Conservation (phyloP, 768 basidiomycete genomes). For the Mycena haematopus region DNA sequence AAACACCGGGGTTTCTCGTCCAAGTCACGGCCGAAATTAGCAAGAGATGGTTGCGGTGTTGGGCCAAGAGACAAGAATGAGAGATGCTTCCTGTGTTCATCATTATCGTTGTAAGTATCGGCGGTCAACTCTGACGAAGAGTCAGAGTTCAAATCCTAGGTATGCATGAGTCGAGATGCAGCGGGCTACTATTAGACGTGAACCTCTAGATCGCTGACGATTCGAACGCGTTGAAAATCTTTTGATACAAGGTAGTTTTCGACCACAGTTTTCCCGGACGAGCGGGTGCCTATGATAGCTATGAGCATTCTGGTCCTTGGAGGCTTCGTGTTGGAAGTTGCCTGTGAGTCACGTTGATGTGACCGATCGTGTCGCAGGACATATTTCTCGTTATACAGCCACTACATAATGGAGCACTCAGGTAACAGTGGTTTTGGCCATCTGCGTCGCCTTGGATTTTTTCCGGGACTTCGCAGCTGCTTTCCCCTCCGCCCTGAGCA, state of each 20-base stretch:
- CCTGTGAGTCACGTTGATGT: not conserved
- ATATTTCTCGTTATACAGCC: not conserved
- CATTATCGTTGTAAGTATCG: slow-evolving; percentile 19
- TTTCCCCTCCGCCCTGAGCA: slow-evolving; percentile 56
- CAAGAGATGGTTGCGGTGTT: slow-evolving; percentile 36
- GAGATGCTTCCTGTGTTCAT: slow-evolving; percentile 38
- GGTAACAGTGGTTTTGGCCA: not conserved
- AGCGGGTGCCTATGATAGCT: slow-evolving; percentile 28
- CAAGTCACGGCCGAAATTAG: slow-evolving; percentile 17
- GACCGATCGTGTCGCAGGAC: not conserved
- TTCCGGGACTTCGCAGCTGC: slow-evolving; percentile 50
- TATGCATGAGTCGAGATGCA: slow-evolving; percentile 11
- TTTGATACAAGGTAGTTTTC: slow-evolving; percentile 66
- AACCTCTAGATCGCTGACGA: slow-evolving; percentile 36
- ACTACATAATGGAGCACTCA: not conserved
- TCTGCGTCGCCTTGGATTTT: slow-evolving; percentile 22
- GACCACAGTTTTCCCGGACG: slow-evolving; percentile 65
- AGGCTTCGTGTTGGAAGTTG: too few species aligned
- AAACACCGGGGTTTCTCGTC: slow-evolving; percentile 44
- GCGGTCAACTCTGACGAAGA: slow-evolving; percentile 21
- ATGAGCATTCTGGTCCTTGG: slow-evolving; percentile 17
- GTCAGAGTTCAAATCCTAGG: slow-evolving; percentile 26
- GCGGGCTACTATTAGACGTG: slow-evolving; percentile 10
- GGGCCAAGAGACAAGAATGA: slow-evolving; percentile 49
- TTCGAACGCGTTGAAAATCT: slow-evolving; percentile 59